Evolutionary conservation across 768 basidiomycete species (phyloP), one percentile per base, ranked within the genome.

Genomic region (Auricularia cornea): DNA sequence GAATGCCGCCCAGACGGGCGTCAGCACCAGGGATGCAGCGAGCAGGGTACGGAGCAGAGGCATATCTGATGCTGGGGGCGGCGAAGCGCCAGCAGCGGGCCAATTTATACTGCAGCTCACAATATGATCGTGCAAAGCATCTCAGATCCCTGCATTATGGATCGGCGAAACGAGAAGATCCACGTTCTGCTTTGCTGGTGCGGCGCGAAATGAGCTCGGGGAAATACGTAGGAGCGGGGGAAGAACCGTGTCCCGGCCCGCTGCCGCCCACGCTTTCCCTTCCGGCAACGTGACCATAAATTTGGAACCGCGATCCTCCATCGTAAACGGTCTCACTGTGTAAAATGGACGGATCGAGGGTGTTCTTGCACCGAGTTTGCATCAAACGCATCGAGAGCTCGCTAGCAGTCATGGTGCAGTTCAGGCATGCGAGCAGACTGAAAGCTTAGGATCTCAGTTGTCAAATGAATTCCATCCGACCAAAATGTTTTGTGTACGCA

Each of bases 1-100:
- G 64, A 81, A 81, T 8, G 79, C 78, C 12, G 80, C 79, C 41
- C 78, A 77, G n/a, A 69, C 75, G 31, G 66, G 67, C 44, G 44
- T 20, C 44, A 48, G 20, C 3, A 18, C 10, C 11, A 48, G 44
- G 44, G 23, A 18, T 6, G 44, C 44, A 48, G 44, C 44, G 20
- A 48, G 20, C 20, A 48, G 16, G 11, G 23, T 23, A 18, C 44
- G 44, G 20, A 48, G 44, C 44, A 48, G 16, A 23, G 44, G 5
- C 16, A 48, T 48, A 20, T 18, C 23, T 48, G 20, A 20, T 6
- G 44, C 16, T 5, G 1, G 20, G 44, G 6, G 44, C 44, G 2
- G 23, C 44, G 20, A 48, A 48, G 44, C 20, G 23, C 20, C 16
- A 18, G 44, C 23, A 48, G 12, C 44, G 20, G 35, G 35, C 16